phyloP scores from a whole-genome alignment of 306 rosid species.

The Lotus japonicus region DNA sequence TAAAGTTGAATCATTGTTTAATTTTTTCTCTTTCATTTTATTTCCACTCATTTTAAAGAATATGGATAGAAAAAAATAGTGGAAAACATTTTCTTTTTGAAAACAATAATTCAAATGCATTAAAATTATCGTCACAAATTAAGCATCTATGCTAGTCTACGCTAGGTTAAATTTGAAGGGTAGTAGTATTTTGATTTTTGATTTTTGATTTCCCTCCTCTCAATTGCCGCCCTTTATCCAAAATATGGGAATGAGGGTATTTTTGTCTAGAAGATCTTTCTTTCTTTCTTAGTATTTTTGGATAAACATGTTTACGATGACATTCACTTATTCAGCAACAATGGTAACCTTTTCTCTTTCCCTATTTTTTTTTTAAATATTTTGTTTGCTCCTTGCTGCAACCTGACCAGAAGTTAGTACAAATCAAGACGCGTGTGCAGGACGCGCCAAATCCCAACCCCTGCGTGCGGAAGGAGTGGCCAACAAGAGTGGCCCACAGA shows the following conservation, averaged over 20 bases:
- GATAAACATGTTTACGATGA: not conserved
- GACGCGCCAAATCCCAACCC: slow-evolving; percentile 1
- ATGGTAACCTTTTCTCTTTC: not conserved
- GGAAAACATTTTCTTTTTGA: too few relatives aligned
- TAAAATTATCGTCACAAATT: too few relatives aligned
- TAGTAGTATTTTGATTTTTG: too few relatives aligned
- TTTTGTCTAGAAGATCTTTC: not conserved
- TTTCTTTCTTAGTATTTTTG: not conserved
- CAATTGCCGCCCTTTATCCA: not conserved
- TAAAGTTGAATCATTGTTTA: too few relatives aligned
- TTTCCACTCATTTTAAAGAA: too few relatives aligned
- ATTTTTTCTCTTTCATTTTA: too few relatives aligned
- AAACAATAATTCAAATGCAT: too few relatives aligned
- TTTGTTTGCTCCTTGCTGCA: not conserved
- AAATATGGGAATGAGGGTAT: not conserved
- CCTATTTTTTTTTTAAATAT: not conserved
- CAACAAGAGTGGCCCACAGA: slow-evolving; percentile 22
- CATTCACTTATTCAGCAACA: not conserved
- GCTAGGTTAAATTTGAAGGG: not conserved
- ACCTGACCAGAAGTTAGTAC: not conserved
- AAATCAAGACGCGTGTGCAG: not conserved
- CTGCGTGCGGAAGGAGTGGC: slow-evolving; percentile 20
- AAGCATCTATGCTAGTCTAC: too few relatives aligned
- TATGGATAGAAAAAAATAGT: too few relatives aligned
- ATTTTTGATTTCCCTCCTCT: too few relatives aligned